Evolutionary conservation across 2,329 filamentous ascomycete genomes (phyloP), one percentile per base, ranked within the genome.

Genomic region (Alternaria alternata): DNA sequence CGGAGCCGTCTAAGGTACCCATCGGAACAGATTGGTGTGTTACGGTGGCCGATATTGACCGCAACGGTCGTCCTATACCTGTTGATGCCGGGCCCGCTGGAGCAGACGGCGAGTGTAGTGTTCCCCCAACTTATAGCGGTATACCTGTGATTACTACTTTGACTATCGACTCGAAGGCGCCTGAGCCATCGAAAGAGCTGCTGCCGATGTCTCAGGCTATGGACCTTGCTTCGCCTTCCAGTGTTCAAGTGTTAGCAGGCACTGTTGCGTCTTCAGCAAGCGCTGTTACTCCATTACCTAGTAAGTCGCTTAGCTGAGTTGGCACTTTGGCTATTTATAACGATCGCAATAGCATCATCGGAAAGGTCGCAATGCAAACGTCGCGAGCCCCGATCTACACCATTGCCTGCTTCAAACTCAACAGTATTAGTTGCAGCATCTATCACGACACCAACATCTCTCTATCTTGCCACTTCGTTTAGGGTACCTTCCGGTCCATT

Each of bases 31-130:
- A 36, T 3, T 58, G 48, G 54, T 64, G 59, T 48, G 41, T 64
- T n/a, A 51, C 55, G 16, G 47, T 62, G 47, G 54, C 60, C 28
- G 57, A 63, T 34, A 43, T 63, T 9, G 49, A 57, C 26, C 28
- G 51, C 2, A 53, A 60, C 3, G 55, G 62, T n/a, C 42, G 30
- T 36, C 24, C 26, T 47, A 48, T 64, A 12, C 39, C 62, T 20
- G 41, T 64, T 5, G 51, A 57, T 42, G 55, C 48, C 12, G 51
- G 49, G 7, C 41, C 54, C 2, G 55, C 43, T 11, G 44, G 26
- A 18, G 22, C 34, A 9, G 38, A 52, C 9, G 46, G 56, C 30
- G 22, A 59, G 18, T 62, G 59, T 32, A 42, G 43, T 20, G 14
- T 30, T 16, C 30, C 44, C 12, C 43, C 54, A 14, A 44, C n/a